Conservation (phyloP, 768 basidiomycete genomes). For the Leccinum obscurum region DNA sequence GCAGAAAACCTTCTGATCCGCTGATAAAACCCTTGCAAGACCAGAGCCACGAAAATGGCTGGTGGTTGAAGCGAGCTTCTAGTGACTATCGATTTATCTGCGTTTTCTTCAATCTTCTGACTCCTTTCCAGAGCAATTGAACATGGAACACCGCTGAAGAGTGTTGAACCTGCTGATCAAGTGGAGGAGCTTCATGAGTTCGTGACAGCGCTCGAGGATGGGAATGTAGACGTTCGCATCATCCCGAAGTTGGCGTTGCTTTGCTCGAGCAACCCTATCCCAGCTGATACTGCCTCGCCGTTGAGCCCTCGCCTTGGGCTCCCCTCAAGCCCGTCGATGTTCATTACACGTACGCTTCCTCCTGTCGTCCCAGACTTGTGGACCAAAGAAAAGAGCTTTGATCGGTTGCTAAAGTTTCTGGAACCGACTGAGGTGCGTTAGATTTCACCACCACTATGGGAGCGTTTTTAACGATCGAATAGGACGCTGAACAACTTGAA, state of each 20-base stretch:
- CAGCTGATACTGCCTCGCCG: slow-evolving; percentile 46
- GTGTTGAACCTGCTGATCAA: slow-evolving; percentile 39
- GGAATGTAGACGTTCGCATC: slow-evolving; percentile 48
- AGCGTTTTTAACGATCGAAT: slow-evolving; percentile 6
- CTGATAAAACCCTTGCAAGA: slow-evolving; percentile 70
- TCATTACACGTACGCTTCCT: slow-evolving; percentile 39
- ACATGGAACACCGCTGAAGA: slow-evolving; percentile 46
- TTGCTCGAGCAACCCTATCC: slow-evolving; percentile 58
- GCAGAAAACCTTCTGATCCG: slow-evolving; percentile 26
- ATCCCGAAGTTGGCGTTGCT: slow-evolving; percentile 69
- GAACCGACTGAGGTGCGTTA: slow-evolving; percentile 58
- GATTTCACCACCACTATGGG: background rate
- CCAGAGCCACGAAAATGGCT: slow-evolving; percentile 67
- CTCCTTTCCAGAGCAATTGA: slow-evolving; percentile 35
- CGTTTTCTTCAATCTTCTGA: slow-evolving; percentile 12
- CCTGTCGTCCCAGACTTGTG: slow-evolving; percentile 61
- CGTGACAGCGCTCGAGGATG: slow-evolving; percentile 54
- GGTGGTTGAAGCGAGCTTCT: slow-evolving; percentile 81
- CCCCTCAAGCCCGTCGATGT: slow-evolving; percentile 60
- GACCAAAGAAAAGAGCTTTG: slow-evolving; percentile 70
- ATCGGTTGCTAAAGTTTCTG: slow-evolving; percentile 61
- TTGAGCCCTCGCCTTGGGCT: slow-evolving; percentile 51
- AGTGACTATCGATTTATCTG: slow-evolving; percentile 45
- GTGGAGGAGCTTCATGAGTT: slow-evolving; percentile 53
- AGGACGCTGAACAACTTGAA: slow-evolving; percentile 68